Base-by-base conservation (phyloP, 1,284 basidiomycete species). In the Cutaneotrichosporon cyanovorans region DNA sequence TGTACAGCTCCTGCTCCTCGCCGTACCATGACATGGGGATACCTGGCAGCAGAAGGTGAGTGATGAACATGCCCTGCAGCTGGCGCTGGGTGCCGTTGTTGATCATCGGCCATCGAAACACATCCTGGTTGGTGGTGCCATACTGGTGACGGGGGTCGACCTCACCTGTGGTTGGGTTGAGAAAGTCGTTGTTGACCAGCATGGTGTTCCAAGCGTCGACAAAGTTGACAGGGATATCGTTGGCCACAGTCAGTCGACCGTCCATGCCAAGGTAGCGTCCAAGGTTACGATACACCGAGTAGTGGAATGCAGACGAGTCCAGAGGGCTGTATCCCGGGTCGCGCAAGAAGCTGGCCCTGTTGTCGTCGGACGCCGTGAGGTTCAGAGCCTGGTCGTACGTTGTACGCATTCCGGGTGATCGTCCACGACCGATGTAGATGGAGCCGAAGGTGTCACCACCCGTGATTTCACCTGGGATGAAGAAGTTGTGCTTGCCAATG, bases 391-490 rank as follows among this genome's bases (percentile, higher is more conserved):
- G 72, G n/a, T 78, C 64, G 65, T 85, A 83, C 12, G 79, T 78
- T 0, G 79, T 69, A 32, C 60, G 73, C 42, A 55, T 55, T 64
- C 84, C 79, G 2, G 82, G 81, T 5, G 83, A 89, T 40, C 89
- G 82, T 36, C 89, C 89, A 58, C 89, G 86, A 40, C 89, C 89
- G 53, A 85, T 73, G 69, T 92, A 93, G 12, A 92, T 73, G 2
- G 87, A 75, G 19, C 87, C 88, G 63, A 92, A 91, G 0, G 81
- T 83, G 71, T 93, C 84, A 56, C 88, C 89, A 75, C 88, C 88
- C n/a, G 89, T 92, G 49, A 93, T 85, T 75, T 93, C 89, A 37
- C 89, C 89, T 0, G 85, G 76, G 57, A 93, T 88, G 70, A 82
- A 84, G 69, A 93, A 92, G 65, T 92, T 90, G 18, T 74, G 77